Evolutionary conservation across 108 stramenopile genomes (phyloP), one percentile per base, ranked within the genome.

Genomic region (Pseudonitzschia multiseries): DNA sequence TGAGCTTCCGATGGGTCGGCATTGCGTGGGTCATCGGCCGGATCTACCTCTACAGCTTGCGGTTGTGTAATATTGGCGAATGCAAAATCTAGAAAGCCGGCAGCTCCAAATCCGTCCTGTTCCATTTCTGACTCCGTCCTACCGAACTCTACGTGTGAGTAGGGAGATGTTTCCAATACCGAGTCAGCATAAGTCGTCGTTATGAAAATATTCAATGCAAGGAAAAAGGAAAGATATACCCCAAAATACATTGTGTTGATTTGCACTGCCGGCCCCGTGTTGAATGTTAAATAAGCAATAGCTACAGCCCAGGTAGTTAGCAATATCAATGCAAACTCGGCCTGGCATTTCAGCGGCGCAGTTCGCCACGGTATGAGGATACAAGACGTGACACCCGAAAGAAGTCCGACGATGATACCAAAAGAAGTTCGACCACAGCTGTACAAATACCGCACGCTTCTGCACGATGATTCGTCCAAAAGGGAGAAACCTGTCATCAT

Each of bases 181-280:
- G 57, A 59, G 27, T 59, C 57, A 17, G 57, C 57, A 24, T 59
- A 59, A 59, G 17, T 22, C 24, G 57, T 31, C 27, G 57, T 59
- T 4, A 15, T 59, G 29, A 59, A 14, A 17, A 59, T 59, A 0
- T 59, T 59, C 26, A 59, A 26, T 6, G 57, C 26, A 21, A 59
- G 5, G 57, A 28, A 59, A 31, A 59, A 59, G 31, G 57, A 59
- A 31, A 59, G 4, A 27, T 26, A 59, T 5, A 59, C 26, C 8
- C 57, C 57, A 17, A 59, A 27, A 59, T 59, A 59, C 57, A 59
- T 59, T 6, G 57, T 59, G 0, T 59, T 59, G 57, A 59, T 31
- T 8, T 59, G 15, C 40, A 65, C 64, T 20, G 41, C 64, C 5
- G 64, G 64, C 18, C 64, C 64, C 8, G 14, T 20, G 17, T 24